phyloP scores from a whole-genome alignment of 108 stramenopile species.

The Nitzschia sp. region DNA sequence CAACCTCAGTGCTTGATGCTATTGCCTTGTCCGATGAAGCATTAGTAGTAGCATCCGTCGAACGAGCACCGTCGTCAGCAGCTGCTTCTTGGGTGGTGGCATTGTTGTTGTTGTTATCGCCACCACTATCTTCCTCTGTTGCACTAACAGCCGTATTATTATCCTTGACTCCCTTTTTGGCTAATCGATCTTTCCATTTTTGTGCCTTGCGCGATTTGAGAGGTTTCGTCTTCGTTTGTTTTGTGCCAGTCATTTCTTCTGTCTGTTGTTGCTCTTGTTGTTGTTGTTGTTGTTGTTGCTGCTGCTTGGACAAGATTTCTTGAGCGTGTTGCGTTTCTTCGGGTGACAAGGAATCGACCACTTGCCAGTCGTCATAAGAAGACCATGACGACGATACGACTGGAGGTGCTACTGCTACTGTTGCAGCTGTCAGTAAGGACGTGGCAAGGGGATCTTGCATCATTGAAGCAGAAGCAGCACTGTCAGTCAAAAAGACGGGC shows the following conservation, averaged over 20 bases:
- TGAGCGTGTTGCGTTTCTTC: background rate
- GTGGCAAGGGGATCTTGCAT: background rate
- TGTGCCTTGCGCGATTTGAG: background rate
- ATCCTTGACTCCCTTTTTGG: conserved; percentile 1
- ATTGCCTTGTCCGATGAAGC: background rate
- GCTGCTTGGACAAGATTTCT: background rate
- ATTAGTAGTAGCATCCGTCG: background rate
- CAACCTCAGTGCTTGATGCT: no score
- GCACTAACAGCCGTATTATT: background rate
- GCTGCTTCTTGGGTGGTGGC: background rate
- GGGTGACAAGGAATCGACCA: background rate
- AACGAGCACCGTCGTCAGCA: background rate
- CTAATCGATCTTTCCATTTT: conserved; percentile 5
- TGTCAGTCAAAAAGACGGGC: background rate
- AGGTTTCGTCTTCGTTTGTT: background rate
- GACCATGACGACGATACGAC: background rate
- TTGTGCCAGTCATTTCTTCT: background rate
- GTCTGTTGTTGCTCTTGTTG: background rate
- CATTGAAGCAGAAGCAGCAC: background rate
- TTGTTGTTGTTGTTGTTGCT: background rate
- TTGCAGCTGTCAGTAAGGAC: background rate
- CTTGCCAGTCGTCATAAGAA: conserved; percentile 7
- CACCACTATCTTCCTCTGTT: background rate
- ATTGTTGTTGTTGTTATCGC: background rate
- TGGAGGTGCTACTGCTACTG: background rate